These are phyloP conservation scores for Mucor mucedo DNA, from an alignment of 371 early-diverging fungal genomes.

Conservation along the genomic window DNA sequence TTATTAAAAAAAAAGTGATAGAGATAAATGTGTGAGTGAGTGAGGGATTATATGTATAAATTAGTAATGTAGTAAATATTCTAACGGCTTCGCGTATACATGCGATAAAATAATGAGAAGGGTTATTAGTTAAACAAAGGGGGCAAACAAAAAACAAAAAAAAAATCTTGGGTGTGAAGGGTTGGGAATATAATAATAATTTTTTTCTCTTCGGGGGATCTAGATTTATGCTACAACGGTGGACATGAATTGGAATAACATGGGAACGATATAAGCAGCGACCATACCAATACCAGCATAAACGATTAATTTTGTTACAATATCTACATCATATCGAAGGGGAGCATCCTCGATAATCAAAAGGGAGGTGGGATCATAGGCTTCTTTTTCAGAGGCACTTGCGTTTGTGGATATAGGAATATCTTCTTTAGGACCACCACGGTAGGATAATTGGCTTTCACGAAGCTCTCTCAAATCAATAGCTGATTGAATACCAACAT, in stretches of 20 bases:
- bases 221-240: too few relatives aligned
- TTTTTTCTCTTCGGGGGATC: too few relatives aligned
- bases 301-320: constrained; percentile 70
- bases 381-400: constrained; percentile 20
- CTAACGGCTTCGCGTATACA: too few relatives aligned
- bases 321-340: constrained; percentile 69
- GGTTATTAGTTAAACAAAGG: too few relatives aligned
- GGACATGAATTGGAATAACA: constrained; percentile 50
- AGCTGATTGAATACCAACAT: constrained; percentile 59
- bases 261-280: constrained; percentile 55
- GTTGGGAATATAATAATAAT: too few relatives aligned
- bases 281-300: constrained; percentile 56
- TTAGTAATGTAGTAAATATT: too few relatives aligned
- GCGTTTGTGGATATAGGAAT: constrained; percentile 8
- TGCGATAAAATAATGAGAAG: constrained; percentile 1
- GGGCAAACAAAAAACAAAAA: too few relatives aligned
- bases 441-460: constrained; percentile 38
- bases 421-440: constrained; percentile 32
- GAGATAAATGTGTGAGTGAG: neutral
- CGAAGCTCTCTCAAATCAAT: constrained; percentile 62
- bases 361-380: constrained; percentile 37
- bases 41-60: too few relatives aligned
- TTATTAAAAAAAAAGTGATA: neutral
- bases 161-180: too few relatives aligned
- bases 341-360: constrained; percentile 60